Conservation (phyloP, 805 yeast genomes). For the Yarrowia sp. region DNA sequence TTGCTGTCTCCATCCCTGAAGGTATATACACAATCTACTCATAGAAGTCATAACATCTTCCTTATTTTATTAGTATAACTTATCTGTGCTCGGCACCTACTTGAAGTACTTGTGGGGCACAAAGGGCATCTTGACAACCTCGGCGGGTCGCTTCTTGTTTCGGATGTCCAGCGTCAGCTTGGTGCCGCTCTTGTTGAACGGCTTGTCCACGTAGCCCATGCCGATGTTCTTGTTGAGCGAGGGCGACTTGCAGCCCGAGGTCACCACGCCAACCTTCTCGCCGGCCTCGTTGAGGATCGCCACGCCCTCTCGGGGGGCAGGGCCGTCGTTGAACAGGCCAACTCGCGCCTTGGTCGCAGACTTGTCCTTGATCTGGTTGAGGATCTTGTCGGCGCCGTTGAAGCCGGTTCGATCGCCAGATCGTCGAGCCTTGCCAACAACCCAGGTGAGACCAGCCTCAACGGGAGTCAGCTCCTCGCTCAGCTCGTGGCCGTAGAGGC, state of each 20-base stretch:
- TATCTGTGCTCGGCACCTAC: too few relatives aligned
- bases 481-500: slow-evolving; percentile 91
- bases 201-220: slow-evolving; percentile 80
- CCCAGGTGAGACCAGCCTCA: slow-evolving; percentile 87
- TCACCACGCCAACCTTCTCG: slow-evolving; percentile 56
- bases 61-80: too few relatives aligned
- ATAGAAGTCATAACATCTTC: too few relatives aligned
- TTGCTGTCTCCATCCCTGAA: too few relatives aligned
- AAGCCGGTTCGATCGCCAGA: slow-evolving; percentile 47
- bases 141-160: slow-evolving; percentile 76
- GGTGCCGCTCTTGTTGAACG: slow-evolving; percentile 70
- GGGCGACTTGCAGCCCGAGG: slow-evolving; percentile 67
- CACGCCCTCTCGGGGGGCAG: slow-evolving; percentile 85
- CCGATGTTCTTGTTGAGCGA: slow-evolving; percentile 79
- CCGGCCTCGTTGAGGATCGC: slow-evolving; percentile 59
- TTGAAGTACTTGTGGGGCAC: slow-evolving; percentile 63
- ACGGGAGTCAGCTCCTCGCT: slow-evolving; percentile 78
- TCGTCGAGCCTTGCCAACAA: slow-evolving; percentile 79
- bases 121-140: slow-evolving; percentile 80
- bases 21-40: too few relatives aligned
- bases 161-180: slow-evolving; percentile 72
- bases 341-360: slow-evolving; percentile 61
- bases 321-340: slow-evolving; percentile 72
- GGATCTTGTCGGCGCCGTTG: slow-evolving; percentile 72
- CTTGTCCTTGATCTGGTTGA: slow-evolving; percentile 69